Conservation (phyloP, 164 flowering plant genomes). For the Aristolochia fimbriata region DNA sequence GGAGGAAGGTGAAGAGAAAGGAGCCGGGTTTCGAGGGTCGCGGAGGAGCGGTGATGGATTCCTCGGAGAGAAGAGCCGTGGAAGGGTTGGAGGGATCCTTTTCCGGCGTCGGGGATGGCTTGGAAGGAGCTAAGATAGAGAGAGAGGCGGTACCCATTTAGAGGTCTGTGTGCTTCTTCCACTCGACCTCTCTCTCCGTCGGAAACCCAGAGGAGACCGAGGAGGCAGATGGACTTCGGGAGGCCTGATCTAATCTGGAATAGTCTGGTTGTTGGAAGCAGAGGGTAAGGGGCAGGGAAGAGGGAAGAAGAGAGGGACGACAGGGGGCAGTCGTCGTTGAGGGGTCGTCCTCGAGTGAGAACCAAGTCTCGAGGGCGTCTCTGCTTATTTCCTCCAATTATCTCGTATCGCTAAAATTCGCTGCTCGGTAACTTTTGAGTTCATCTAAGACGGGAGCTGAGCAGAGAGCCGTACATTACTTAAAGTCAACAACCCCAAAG, state of each 20-base stretch:
- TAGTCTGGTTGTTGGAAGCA: not conserved
- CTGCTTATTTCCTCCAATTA: no score
- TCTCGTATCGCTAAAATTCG: no score
- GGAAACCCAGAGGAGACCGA: no score
- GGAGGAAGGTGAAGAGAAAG: not conserved
- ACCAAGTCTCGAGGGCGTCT: not conserved
- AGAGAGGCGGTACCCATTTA: slow-evolving; percentile 9
- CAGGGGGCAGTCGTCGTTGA: not conserved
- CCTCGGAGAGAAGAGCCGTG: slow-evolving; percentile 2
- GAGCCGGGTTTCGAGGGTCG: not conserved
- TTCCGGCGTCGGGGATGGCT: not conserved
- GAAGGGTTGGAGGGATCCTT: slow-evolving; percentile 1
- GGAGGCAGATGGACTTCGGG: not conserved
- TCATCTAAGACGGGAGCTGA: no score
- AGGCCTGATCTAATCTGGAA: not conserved
- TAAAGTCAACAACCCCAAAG: no score
- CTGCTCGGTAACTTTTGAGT: not conserved
- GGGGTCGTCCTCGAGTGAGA: not conserved
- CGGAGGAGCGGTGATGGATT: not conserved
- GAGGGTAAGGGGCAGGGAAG: not conserved
- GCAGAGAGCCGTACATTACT: no score
- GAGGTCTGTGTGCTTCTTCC: not conserved
- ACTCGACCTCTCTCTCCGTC: not conserved
- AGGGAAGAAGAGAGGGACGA: not conserved
- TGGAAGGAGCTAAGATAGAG: slow-evolving; percentile 8